Evolutionary conservation across 192 early-diverging fungal genomes (phyloP).

Genomic region (Linnemannia zychae): DNA sequence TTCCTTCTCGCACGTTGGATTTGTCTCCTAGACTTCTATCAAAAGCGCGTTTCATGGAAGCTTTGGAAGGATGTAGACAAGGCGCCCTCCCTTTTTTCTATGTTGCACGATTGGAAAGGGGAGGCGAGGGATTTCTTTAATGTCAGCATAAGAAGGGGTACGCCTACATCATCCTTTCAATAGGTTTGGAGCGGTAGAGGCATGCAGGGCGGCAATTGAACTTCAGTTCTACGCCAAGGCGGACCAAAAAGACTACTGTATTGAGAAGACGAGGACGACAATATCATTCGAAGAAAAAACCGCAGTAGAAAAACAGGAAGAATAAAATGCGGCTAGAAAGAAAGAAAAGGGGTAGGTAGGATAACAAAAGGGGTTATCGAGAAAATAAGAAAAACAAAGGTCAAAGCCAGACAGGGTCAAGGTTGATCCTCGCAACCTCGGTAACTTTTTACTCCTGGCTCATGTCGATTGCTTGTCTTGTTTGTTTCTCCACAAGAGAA

Average conservation of each 20-base stretch:
- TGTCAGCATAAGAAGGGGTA: background rate
- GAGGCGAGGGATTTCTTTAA: background rate
- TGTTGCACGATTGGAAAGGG: background rate
- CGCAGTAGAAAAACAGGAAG: background rate
- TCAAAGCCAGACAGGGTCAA: background rate
- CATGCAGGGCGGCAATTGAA: background rate
- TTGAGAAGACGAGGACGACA: background rate
- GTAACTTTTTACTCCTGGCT: background rate
- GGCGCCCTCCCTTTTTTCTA: background rate
- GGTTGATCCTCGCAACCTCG: background rate
- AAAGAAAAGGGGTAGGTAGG: background rate
- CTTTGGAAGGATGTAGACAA: background rate
- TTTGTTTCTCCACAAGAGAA: background rate
- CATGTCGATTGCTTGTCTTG: background rate
- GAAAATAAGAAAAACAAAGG: background rate
- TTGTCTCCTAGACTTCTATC: background rate
- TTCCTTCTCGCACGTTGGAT: background rate
- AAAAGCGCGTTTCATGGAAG: background rate
- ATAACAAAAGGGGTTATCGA: background rate
- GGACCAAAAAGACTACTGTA: background rate
- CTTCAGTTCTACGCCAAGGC: background rate
- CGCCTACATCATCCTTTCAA: too few relatives aligned
- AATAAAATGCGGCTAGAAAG: background rate
- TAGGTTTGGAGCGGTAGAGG: too few relatives aligned
- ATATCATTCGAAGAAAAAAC: too few relatives aligned